These are phyloP conservation scores for Vanderwaltozyma verrucispora DNA, from an alignment of 805 yeast species.

Conservation along the genomic window DNA sequence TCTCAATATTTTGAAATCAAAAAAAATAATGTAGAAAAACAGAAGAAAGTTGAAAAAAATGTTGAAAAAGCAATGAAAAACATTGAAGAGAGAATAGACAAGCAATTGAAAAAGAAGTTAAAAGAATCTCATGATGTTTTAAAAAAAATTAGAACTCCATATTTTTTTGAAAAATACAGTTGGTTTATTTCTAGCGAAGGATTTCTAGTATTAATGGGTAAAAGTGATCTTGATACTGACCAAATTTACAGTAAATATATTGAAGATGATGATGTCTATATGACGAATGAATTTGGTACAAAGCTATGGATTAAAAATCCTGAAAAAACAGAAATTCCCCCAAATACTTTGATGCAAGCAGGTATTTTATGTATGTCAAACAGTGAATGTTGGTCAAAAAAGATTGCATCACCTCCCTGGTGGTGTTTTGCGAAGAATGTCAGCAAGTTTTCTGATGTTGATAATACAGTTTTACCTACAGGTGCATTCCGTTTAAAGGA, in stretches of 20 bases:
- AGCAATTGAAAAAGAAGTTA: constrained; percentile 55
- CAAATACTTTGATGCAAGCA: constrained; percentile 81
- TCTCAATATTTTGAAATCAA: constrained; percentile 68
- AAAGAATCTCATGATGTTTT: constrained; percentile 45
- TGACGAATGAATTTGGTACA: constrained; percentile 65
- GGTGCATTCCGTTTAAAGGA: constrained; percentile 51
- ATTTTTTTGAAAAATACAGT: constrained; percentile 87
- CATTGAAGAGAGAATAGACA: constrained; percentile 67
- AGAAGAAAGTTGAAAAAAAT: constrained; percentile 67
- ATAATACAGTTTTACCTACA: constrained; percentile 39
- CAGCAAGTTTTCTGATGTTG: constrained; percentile 56
- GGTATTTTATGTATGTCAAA: constrained; percentile 75
- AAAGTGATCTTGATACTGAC: constrained; percentile 71
- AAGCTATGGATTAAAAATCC: constrained; percentile 79
- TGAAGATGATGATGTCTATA: constrained; percentile 59
- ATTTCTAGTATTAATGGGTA: constrained; percentile 76
- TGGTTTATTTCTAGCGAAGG: constrained; percentile 95
- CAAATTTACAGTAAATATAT: constrained; percentile 71
- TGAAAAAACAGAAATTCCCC: constrained; percentile 65
- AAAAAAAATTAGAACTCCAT: constrained; percentile 57
- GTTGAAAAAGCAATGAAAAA: constrained; percentile 70
- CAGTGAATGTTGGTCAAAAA: constrained; percentile 84
- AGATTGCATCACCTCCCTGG: constrained; percentile 77
- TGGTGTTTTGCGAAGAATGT: constrained; percentile 61
- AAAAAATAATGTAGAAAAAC: constrained; percentile 66